These are phyloP conservation scores for Botrytis pseudocinerea DNA, from an alignment of 2,329 filamentous ascomycete genomes.

Conservation along the genomic window DNA sequence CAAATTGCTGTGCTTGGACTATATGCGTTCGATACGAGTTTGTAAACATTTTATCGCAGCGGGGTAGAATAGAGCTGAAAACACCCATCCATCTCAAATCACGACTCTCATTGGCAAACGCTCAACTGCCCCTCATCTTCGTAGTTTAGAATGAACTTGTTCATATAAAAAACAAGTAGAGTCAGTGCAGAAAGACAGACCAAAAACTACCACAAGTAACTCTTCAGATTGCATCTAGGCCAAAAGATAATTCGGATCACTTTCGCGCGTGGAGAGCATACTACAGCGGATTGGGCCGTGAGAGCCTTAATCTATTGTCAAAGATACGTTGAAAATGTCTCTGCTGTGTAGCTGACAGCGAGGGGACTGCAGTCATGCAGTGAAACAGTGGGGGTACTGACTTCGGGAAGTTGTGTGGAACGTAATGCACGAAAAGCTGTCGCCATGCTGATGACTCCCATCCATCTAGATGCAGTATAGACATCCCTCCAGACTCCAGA, in stretches of 20 bases:
- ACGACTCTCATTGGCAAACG: not conserved
- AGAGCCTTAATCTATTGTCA: no score
- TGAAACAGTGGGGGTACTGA: not conserved
- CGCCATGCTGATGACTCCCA: not conserved
- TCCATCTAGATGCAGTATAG: not conserved
- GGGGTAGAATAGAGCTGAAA: not conserved
- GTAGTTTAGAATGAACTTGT: not conserved
- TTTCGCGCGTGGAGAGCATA: not conserved
- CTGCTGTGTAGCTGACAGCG: not conserved
- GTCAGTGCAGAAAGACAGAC: not conserved
- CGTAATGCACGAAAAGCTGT: not conserved
- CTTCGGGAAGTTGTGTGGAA: not conserved
- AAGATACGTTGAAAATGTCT: not conserved
- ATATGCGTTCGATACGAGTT: not conserved
- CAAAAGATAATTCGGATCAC: not conserved
- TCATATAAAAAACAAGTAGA: not conserved
- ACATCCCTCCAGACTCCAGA: not conserved
- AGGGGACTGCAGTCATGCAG: not conserved
- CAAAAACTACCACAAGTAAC: not conserved
- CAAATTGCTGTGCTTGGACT: no score
- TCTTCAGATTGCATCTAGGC: not conserved
- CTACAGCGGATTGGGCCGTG: rapidly evolving
- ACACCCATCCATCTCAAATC: not conserved
- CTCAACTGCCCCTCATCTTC: not conserved
- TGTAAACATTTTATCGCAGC: not conserved